phyloP scores from a whole-genome alignment of 768 basidiomycete genomes.

The Tricholomella constricta region DNA sequence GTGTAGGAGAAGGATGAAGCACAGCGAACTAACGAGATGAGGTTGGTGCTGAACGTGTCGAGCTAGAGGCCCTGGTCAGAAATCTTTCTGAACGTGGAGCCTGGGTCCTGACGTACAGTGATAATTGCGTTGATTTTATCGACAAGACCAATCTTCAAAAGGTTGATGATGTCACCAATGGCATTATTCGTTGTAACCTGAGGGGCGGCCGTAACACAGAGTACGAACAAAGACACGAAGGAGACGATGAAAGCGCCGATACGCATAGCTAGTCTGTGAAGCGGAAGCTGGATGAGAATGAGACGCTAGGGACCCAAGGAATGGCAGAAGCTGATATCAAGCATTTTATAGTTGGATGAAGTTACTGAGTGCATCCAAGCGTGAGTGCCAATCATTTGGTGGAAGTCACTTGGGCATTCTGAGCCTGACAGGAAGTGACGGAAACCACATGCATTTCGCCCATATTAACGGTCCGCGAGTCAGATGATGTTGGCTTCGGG shows the following conservation, averaged over 20 bases:
- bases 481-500: slow-evolving; percentile 14
- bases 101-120: slow-evolving; percentile 28
- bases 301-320: background rate
- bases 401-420: background rate
- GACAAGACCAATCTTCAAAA: slow-evolving; percentile 41
- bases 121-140: slow-evolving; percentile 39
- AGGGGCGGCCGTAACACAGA: slow-evolving; percentile 24
- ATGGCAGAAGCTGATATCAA: background rate
- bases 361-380: slow-evolving; percentile 3
- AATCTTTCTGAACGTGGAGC: background rate
- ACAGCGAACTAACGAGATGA: slow-evolving; percentile 32
- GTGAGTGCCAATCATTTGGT: slow-evolving; percentile 1
- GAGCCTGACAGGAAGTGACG: background rate
- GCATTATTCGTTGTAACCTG: too few species aligned
- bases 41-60: slow-evolving; percentile 36
- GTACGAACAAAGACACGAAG: slow-evolving; percentile 25
- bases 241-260: slow-evolving; percentile 17
- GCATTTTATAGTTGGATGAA: background rate
- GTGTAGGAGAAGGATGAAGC: background rate
- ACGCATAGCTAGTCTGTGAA: slow-evolving; percentile 9
- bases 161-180: slow-evolving; percentile 44
- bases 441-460: slow-evolving; percentile 3
- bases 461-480: background rate
- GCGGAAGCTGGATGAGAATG: background rate
- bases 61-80: slow-evolving; percentile 26